Evolutionary conservation across 2,329 filamentous ascomycete genomes (phyloP).

Genomic region (Phoma sp.): DNA sequence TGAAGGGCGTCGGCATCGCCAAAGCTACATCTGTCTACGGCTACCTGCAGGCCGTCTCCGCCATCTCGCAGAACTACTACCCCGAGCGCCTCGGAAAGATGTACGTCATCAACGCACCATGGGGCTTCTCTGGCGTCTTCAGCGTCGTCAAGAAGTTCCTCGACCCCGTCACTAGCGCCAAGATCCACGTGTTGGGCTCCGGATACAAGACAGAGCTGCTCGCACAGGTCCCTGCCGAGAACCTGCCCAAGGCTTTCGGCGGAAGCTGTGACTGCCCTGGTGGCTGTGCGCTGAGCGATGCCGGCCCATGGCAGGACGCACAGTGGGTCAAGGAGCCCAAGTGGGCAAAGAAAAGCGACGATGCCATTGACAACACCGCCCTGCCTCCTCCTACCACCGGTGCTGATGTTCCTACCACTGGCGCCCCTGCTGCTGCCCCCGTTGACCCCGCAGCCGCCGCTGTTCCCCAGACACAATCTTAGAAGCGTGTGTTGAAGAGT

Average conservation of each 20-base stretch:
- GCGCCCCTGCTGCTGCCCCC: conserved; percentile 23
- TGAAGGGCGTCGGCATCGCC: conserved; percentile 88
- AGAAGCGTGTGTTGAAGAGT: conserved; percentile 1
- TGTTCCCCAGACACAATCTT: conserved; percentile 23
- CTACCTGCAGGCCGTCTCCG: conserved; percentile 84
- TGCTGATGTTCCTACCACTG: conserved; percentile 19
- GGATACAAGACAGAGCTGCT: conserved; percentile 86
- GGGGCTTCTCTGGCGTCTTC: conserved; percentile 91
- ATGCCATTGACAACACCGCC: conserved; percentile 44
- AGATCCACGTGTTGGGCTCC: conserved; percentile 89
- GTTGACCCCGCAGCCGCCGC: conserved; percentile 18
- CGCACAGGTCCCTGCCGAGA: conserved; percentile 85
- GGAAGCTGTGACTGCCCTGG: conserved; percentile 82
- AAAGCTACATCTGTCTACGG: conserved; percentile 85
- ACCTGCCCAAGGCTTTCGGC: conserved; percentile 85
- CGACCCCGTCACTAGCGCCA: conserved; percentile 93
- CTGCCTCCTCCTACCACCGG: conserved; percentile 34
- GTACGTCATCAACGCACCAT: conserved; percentile 97
- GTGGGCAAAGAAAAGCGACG: conserved; percentile 53
- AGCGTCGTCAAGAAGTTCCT: conserved; percentile 89
- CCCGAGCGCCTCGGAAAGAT: conserved; percentile 94
- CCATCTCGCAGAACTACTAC: conserved; percentile 98
- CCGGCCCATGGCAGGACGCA: conserved; percentile 84
- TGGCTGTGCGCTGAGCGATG: conserved; percentile 86
- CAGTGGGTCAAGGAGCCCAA: conserved; percentile 68